phyloP scores from a whole-genome alignment of 768 basidiomycete genomes.

The Suillus paluster region DNA sequence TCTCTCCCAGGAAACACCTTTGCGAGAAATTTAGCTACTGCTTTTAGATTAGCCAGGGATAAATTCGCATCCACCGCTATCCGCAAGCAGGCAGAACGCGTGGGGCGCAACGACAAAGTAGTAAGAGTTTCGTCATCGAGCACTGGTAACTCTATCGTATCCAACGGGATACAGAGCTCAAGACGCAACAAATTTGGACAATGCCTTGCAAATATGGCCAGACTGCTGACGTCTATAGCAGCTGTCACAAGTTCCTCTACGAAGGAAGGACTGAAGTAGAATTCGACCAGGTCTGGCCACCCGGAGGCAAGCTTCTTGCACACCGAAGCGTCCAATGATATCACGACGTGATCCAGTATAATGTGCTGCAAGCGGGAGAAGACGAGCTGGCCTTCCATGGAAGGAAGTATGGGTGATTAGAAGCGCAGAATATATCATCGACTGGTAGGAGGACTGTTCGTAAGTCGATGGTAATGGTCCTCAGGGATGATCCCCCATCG shows the following conservation, averaged over 20 bases:
- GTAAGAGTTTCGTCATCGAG: background rate
- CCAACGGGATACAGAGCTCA: background rate
- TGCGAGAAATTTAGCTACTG: background rate
- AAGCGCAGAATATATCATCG: background rate
- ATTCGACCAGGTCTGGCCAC: no score
- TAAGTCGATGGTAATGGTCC: background rate
- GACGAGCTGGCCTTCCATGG: background rate
- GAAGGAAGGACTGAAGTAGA: no score
- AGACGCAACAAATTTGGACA: background rate
- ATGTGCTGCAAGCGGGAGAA: background rate
- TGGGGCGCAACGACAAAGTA: background rate
- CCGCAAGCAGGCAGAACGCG: background rate
- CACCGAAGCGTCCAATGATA: no score
- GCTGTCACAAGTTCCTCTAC: no score
- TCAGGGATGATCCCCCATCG: background rate
- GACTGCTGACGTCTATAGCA: no score
- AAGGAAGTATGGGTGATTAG: conserved; percentile 1
- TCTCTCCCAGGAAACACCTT: background rate
- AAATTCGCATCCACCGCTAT: background rate
- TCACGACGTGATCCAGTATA: background rate
- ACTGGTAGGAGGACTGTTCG: background rate
- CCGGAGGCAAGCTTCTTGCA: no score
- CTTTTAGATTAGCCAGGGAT: no score
- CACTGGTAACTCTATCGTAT: background rate
- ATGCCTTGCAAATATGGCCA: no score